A percentile compares a stretch with the other conserved stretches of the same genome.
Evolutionary conservation across 208 protist species (phyloP).

Genomic region (Trypanosoma congolense): DNA sequence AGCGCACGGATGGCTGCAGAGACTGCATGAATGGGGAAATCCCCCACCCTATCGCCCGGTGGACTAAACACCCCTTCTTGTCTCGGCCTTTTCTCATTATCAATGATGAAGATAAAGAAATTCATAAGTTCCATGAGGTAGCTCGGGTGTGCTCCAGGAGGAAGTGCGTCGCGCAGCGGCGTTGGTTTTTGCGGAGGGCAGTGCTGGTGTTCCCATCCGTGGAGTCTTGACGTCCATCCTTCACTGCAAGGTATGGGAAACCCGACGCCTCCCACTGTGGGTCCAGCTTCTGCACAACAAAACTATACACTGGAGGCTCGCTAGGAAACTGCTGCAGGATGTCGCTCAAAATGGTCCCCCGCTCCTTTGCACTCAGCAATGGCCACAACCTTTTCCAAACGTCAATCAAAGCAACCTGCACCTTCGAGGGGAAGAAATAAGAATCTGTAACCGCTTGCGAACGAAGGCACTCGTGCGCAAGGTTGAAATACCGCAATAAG

Average conservation of each 20-base stretch:
- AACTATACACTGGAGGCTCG: slow-evolving; percentile 20
- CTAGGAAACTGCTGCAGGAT: slow-evolving; percentile 46
- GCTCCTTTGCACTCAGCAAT: slow-evolving; percentile 29
- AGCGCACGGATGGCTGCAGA: slow-evolving; percentile 19
- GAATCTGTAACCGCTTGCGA: slow-evolving; percentile 21
- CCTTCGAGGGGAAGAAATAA: slow-evolving; percentile 67
- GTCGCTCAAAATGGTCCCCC: slow-evolving; percentile 28
- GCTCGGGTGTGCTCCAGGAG: too few species aligned
- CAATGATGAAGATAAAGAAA: too few species aligned
- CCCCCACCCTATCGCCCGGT: too few species aligned
- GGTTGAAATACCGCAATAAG: slow-evolving; percentile 8
- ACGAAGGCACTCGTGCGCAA: slow-evolving; percentile 10
- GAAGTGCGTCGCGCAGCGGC: too few species aligned
- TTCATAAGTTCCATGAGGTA: too few species aligned
- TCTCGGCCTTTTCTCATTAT: too few species aligned
- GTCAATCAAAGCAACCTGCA: slow-evolving; percentile 53
- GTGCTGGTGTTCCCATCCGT: too few species aligned
- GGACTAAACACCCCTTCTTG: too few species aligned
- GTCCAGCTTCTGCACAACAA: slow-evolving; percentile 26
- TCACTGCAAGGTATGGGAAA: background rate
- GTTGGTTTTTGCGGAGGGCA: too few species aligned
- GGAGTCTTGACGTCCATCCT: background rate
- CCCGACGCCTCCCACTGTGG: too few species aligned
- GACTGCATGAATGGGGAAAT: slow-evolving; percentile 1
- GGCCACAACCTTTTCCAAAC: slow-evolving; percentile 48